Conservation (phyloP, 768 basidiomycete genomes). For the Boletus rufocinnamomeus region DNA sequence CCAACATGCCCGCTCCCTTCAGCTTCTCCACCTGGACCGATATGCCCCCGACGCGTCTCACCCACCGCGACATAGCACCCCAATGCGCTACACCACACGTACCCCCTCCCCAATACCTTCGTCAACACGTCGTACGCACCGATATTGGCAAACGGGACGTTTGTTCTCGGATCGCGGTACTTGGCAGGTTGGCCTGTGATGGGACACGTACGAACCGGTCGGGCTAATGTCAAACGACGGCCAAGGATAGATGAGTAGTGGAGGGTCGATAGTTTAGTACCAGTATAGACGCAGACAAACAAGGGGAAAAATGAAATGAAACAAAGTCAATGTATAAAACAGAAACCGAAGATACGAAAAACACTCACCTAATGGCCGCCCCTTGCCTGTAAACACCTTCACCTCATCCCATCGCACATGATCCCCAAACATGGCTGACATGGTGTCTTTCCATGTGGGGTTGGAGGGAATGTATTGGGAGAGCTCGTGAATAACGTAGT, state of each 20-base stretch:
- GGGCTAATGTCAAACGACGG: background rate
- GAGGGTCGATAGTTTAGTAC: background rate
- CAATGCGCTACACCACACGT: slow-evolving; percentile 56
- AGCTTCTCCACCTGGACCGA: background rate
- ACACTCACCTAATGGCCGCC: slow-evolving; percentile 62
- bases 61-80: slow-evolving; percentile 43
- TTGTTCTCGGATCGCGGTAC: slow-evolving; percentile 80
- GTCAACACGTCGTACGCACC: slow-evolving; percentile 67
- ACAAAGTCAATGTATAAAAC: background rate
- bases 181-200: slow-evolving; percentile 77
- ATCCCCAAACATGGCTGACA: slow-evolving; percentile 82
- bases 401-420: slow-evolving; percentile 81
- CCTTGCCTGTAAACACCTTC: slow-evolving; percentile 62
- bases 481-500: slow-evolving; percentile 70
- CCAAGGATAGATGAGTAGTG: background rate
- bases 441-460: slow-evolving; percentile 69
- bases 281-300: background rate
- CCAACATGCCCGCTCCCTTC: background rate
- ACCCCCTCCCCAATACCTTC: slow-evolving; percentile 63
- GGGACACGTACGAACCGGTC: slow-evolving; percentile 54
- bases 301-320: background rate
- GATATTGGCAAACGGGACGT: slow-evolving; percentile 75
- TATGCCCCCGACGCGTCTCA: background rate
- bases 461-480: slow-evolving; percentile 47
- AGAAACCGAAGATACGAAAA: background rate